A percentile compares a stretch with the other conserved stretches of the same genome.
Conservation (phyloP, 345 rosid genomes). For the Lepidium africanum region DNA sequence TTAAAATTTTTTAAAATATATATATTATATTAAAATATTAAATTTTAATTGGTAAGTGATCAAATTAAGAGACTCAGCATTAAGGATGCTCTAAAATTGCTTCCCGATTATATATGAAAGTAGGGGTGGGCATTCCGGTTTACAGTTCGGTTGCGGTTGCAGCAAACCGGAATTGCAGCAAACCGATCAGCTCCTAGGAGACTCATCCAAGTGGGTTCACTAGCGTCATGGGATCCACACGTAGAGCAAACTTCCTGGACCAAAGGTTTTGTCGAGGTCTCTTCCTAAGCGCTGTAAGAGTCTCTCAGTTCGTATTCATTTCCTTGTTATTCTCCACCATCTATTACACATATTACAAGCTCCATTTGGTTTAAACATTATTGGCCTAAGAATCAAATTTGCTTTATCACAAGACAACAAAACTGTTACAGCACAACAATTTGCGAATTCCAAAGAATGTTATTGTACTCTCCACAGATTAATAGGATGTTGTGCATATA, state of each 20-base stretch:
- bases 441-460: not conserved
- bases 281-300: constrained; percentile 70
- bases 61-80: too few relatives aligned
- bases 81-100: too few relatives aligned
- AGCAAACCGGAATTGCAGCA: constrained; percentile 44
- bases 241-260: constrained; percentile 74
- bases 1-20: too few relatives aligned
- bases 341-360: constrained; percentile 31
- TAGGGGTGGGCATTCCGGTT: too few relatives aligned
- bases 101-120: not conserved
- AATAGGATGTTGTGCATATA: not conserved
- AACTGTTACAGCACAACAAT: not conserved
- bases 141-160: too few relatives aligned
- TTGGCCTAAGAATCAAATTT: not conserved
- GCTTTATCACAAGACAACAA: not conserved
- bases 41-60: too few relatives aligned
- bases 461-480: not conserved
- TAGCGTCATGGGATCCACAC: constrained; percentile 64
- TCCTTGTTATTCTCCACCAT: constrained; percentile 63
- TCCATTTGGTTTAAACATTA: not conserved
- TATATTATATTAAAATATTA: too few relatives aligned
- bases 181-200: constrained; percentile 73
- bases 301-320: constrained; percentile 76
- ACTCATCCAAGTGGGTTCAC: constrained; percentile 75
- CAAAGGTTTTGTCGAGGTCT: constrained; percentile 45